Evolutionary conservation across 495 filamentous ascomycete species (phyloP).

Genomic region (Lindgomyces ingoldianus): DNA sequence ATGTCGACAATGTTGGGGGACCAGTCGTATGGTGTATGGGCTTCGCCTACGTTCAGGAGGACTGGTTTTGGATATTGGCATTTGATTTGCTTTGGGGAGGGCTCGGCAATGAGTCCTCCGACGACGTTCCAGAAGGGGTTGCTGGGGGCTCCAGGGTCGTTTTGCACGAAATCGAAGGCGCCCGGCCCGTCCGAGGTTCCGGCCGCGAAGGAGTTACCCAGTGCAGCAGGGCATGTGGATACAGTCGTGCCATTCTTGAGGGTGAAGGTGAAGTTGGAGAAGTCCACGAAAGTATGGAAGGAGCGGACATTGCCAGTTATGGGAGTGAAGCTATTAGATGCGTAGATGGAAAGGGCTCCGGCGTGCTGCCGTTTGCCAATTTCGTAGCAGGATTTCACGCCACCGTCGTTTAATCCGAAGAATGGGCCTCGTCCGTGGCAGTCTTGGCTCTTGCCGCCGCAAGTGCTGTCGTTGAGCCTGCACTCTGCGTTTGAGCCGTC

Average conservation of each 20-base stretch:
- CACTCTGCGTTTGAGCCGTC: slow-evolving; percentile 43
- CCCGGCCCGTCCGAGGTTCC: slow-evolving; percentile 94
- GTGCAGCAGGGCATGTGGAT: slow-evolving; percentile 82
- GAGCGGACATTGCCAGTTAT: slow-evolving; percentile 43
- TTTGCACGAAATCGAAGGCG: slow-evolving; percentile 92
- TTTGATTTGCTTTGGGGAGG: slow-evolving; percentile 66
- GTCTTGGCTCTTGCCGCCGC: slow-evolving; percentile 68
- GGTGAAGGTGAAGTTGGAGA: slow-evolving; percentile 71
- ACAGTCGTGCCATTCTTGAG: slow-evolving; percentile 73
- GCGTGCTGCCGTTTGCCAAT: slow-evolving; percentile 47
- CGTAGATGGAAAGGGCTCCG: slow-evolving; percentile 41
- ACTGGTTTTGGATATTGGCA: slow-evolving; percentile 89
- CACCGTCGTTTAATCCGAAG: slow-evolving; percentile 58
- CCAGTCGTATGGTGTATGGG: slow-evolving; percentile 80
- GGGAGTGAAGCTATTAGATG: slow-evolving; percentile 32
- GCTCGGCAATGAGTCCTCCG: slow-evolving; percentile 68
- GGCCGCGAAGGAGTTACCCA: slow-evolving; percentile 92
- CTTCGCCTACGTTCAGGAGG: slow-evolving; percentile 84
- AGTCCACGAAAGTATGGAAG: slow-evolving; percentile 49
- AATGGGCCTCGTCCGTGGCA: slow-evolving; percentile 87
- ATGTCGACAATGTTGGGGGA: slow-evolving; percentile 92
- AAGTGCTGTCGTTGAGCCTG: slow-evolving; percentile 56
- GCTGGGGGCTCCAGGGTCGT: slow-evolving; percentile 67
- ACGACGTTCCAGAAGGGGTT: slow-evolving; percentile 85
- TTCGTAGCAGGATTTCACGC: slow-evolving; percentile 47